phyloP scores from a whole-genome alignment of 306 rosid species.

The Cucurbita ficifolia region DNA sequence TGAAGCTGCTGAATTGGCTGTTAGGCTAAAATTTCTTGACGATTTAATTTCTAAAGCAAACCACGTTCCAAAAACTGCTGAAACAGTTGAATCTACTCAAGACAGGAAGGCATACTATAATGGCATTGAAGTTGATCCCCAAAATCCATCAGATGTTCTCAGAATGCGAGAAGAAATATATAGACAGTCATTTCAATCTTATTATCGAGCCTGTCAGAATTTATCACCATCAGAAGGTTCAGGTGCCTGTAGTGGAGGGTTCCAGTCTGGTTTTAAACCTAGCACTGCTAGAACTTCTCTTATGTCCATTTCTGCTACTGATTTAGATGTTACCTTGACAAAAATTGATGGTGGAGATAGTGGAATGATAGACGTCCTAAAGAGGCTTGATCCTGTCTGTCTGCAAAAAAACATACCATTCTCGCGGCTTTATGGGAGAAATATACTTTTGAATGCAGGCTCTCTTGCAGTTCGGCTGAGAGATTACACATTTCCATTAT shows the following conservation, averaged over 20 bases:
- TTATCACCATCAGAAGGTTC: constrained; percentile 67
- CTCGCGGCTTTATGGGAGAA: constrained; percentile 77
- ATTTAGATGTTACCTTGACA: constrained; percentile 66
- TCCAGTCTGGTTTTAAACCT: constrained; percentile 87
- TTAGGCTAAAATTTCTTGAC: constrained; percentile 65
- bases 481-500: constrained; percentile 64
- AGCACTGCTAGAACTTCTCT: constrained; percentile 72
- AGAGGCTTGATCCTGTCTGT: constrained; percentile 83
- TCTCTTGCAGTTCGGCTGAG: constrained; percentile 70
- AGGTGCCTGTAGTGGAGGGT: constrained; percentile 64
- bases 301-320: constrained; percentile 62
- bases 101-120: constrained; percentile 36
- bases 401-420: constrained; percentile 71
- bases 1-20: constrained; percentile 87
- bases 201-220: constrained; percentile 75
- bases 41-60: constrained; percentile 43
- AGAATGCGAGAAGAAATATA: constrained; percentile 60
- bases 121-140: constrained; percentile 55
- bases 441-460: constrained; percentile 49
- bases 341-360: constrained; percentile 79
- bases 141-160: constrained; percentile 40
- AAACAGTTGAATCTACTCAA: constrained; percentile 38
- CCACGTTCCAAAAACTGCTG: constrained; percentile 40
- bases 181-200: constrained; percentile 67
- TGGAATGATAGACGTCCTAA: constrained; percentile 78